These are phyloP conservation scores for Monascus ruber DNA, from an alignment of 2,329 filamentous ascomycete genomes.

Conservation along the genomic window DNA sequence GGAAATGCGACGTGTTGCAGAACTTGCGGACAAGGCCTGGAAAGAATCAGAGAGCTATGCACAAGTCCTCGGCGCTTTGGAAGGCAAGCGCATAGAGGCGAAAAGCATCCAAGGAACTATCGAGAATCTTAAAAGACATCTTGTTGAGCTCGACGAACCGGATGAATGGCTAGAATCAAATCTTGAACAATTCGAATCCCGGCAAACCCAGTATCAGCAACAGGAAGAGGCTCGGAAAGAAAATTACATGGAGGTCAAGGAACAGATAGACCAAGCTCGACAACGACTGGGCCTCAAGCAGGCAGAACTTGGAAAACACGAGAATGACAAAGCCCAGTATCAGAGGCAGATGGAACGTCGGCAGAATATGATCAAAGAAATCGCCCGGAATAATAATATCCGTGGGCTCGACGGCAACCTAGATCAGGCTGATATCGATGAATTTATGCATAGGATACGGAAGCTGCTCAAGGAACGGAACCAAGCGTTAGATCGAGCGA, in stretches of 20 bases:
- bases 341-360: slow-evolving; percentile 67
- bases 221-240: slow-evolving; percentile 53
- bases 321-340: slow-evolving; percentile 78
- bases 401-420: slow-evolving; percentile 74
- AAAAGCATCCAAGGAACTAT: slow-evolving; percentile 59
- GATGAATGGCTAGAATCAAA: slow-evolving; percentile 64
- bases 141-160: slow-evolving; percentile 66
- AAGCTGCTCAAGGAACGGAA: slow-evolving; percentile 70
- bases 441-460: slow-evolving; percentile 67
- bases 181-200: slow-evolving; percentile 66
- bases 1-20: slow-evolving; percentile 31
- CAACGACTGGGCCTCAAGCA: slow-evolving; percentile 28
- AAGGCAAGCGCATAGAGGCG: slow-evolving; percentile 64
- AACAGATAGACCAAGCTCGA: slow-evolving; percentile 38
- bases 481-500: slow-evolving; percentile 61
- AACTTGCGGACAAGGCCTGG: slow-evolving; percentile 54
- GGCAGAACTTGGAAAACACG: slow-evolving; percentile 54
- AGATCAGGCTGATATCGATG: slow-evolving; percentile 58
- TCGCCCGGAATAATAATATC: slow-evolving; percentile 65
- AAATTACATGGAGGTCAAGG: slow-evolving; percentile 54
- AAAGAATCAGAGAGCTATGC: slow-evolving; percentile 63
- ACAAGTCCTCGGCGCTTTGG: slow-evolving; percentile 61
- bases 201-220: slow-evolving; percentile 53
- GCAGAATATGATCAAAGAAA: slow-evolving; percentile 62
- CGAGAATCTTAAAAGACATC: slow-evolving; percentile 55